Evolutionary conservation across 768 basidiomycete species (phyloP).

Genomic region (Mycena haematopus): DNA sequence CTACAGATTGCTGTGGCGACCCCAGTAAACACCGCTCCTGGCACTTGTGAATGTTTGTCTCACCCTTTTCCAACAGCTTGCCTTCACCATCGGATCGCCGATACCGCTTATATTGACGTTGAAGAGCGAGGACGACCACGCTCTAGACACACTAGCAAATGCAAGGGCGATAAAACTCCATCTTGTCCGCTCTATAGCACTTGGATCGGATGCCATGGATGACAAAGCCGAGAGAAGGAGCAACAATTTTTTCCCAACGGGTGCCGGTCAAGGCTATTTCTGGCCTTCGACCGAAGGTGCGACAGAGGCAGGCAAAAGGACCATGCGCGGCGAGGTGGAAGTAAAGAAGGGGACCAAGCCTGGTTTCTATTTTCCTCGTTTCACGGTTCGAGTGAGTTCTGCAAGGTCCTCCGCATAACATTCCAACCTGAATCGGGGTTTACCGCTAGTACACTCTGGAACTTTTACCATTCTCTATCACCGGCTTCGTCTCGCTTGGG

Average conservation of each 20-base stretch:
- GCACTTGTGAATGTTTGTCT: conserved; percentile 1
- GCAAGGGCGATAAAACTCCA: conserved; percentile 48
- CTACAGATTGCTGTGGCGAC: conserved; percentile 56
- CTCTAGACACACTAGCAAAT: conserved; percentile 55
- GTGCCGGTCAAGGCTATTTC: conserved; percentile 52
- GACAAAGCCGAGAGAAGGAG: conserved; percentile 45
- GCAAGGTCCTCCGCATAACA: neutral
- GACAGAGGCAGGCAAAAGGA: conserved; percentile 39
- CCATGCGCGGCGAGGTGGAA: conserved; percentile 58
- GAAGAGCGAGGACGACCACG: conserved; percentile 49
- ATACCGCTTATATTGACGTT: conserved; percentile 59
- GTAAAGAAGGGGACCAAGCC: conserved; percentile 53
- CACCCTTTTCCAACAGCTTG: conserved; percentile 43
- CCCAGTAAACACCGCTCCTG: conserved; percentile 43
- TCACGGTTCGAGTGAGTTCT: conserved; percentile 53
- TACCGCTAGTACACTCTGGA: conserved; percentile 50
- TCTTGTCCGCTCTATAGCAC: conserved; percentile 53
- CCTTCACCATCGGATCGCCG: conserved; percentile 56
- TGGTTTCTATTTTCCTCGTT: conserved; percentile 46
- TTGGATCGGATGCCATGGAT: conserved; percentile 54
- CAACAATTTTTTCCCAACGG: conserved; percentile 53
- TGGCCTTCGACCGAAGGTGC: conserved; percentile 50
- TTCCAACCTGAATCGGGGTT: conserved; percentile 1
- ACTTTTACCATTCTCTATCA: conserved; percentile 48
- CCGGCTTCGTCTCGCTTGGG: conserved; percentile 46